phyloP scores from a whole-genome alignment of 2,329 filamentous ascomycete species.

The Xylariaceae sp. region DNA sequence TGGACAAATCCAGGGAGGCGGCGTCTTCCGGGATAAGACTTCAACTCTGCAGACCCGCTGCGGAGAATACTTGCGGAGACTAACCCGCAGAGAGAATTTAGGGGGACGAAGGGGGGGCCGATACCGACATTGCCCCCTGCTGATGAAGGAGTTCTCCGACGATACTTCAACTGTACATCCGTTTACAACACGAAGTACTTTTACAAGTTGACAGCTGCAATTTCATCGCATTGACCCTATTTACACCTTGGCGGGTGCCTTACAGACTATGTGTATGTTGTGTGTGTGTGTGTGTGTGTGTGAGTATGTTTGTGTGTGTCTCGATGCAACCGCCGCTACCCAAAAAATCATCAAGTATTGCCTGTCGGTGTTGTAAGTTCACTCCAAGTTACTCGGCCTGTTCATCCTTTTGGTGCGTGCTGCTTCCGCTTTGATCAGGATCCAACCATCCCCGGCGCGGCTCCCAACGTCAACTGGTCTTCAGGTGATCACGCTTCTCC shows the following conservation, averaged over 20 bases:
- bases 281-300: no score
- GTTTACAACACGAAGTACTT: not conserved
- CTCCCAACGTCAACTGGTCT: constrained; percentile 5
- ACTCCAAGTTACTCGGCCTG: not conserved
- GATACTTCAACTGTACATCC: not conserved
- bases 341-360: not conserved
- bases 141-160: constrained; percentile 18
- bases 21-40: constrained; percentile 18
- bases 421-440: not conserved
- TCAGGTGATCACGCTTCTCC: constrained; percentile 10
- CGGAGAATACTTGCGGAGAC: constrained; percentile 9
- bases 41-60: constrained; percentile 9
- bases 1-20: constrained; percentile 15
- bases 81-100: no score
- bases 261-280: no score
- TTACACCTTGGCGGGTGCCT: no score
- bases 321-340: not conserved
- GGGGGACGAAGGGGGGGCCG: not conserved
- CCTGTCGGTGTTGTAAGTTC: not conserved
- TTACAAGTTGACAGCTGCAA: not conserved
- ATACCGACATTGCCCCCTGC: not conserved
- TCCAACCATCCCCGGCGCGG: not conserved
- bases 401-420: not conserved
- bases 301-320: no score
- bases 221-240: no score